Evolutionary conservation across 2,329 filamentous ascomycete species (phyloP).

Genomic region (Alternaria alternata): DNA sequence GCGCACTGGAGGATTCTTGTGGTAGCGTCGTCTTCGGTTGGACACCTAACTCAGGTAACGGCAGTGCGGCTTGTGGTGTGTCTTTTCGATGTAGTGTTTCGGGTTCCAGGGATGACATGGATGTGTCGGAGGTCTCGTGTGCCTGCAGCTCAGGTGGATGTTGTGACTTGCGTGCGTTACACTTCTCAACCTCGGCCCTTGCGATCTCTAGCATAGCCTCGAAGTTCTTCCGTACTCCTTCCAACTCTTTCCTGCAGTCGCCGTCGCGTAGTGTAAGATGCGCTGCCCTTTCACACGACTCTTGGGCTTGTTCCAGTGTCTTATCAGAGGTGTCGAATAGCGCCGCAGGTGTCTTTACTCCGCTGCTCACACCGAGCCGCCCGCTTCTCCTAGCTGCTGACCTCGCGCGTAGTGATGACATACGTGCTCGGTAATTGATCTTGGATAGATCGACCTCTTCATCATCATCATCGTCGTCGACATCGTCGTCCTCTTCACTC

Average conservation of each 20-base stretch:
- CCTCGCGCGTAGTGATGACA: conserved; percentile 44
- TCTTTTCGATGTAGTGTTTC: conserved; percentile 26
- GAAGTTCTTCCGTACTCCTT: conserved; percentile 72
- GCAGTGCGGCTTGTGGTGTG: conserved; percentile 21
- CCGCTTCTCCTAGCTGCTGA: conserved; percentile 25
- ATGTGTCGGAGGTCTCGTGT: conserved; percentile 29
- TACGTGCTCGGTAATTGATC: conserved; percentile 48
- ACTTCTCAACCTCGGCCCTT: conserved; percentile 49
- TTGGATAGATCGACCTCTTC: conserved; percentile 42
- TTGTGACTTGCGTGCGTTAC: conserved; percentile 26
- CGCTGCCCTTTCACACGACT: conserved; percentile 83
- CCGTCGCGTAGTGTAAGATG: conserved; percentile 90
- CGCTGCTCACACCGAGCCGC: conserved; percentile 14
- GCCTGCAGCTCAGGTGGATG: conserved; percentile 18
- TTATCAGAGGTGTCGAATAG: conserved; percentile 74
- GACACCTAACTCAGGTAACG: conserved; percentile 12
- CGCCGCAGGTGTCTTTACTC: conserved; percentile 29
- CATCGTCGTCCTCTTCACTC: conserved; percentile 36
- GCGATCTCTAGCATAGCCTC: conserved; percentile 69
- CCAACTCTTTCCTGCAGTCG: conserved; percentile 80
- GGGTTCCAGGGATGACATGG: conserved; percentile 25
- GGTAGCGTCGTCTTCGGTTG: conserved; percentile 18
- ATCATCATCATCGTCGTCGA: conserved; percentile 36
- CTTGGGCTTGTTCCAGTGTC: conserved; percentile 79
- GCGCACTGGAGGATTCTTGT: conserved; percentile 5